These are phyloP conservation scores for Metschnikowia kunwiensis DNA, from an alignment of 805 yeast genomes.

Conservation along the genomic window DNA sequence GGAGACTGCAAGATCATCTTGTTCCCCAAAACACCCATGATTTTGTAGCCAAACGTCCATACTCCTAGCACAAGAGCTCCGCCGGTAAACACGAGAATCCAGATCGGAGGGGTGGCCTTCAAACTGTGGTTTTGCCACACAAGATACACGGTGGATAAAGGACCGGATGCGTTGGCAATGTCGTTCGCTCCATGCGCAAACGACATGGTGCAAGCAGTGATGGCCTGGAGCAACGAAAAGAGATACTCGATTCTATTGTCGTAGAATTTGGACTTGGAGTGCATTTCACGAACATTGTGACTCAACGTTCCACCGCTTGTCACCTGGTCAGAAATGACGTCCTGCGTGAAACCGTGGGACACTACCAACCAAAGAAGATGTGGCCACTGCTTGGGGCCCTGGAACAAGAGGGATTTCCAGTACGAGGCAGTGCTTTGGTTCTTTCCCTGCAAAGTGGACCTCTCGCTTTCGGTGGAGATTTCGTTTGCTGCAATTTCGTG, in stretches of 20 bases:
- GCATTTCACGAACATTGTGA: slow-evolving; percentile 49
- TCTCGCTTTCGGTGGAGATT: background rate
- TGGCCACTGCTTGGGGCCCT: slow-evolving; percentile 56
- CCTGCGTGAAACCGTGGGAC: slow-evolving; percentile 62
- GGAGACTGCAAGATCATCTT: slow-evolving; percentile 74
- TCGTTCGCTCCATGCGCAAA: slow-evolving; percentile 83
- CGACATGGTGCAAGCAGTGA: slow-evolving; percentile 77
- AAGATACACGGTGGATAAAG: slow-evolving; percentile 61
- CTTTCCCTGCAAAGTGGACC: slow-evolving; percentile 22
- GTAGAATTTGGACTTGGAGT: slow-evolving; percentile 58
- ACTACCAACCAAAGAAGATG: slow-evolving; percentile 45
- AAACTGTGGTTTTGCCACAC: slow-evolving; percentile 55
- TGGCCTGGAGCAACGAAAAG: slow-evolving; percentile 63
- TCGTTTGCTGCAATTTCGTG: slow-evolving; percentile 12
- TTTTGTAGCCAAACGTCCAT: slow-evolving; percentile 70
- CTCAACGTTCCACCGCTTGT: slow-evolving; percentile 37
- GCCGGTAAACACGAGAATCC: slow-evolving; percentile 71
- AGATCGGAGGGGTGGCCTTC: slow-evolving; percentile 61
- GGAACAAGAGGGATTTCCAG: slow-evolving; percentile 41
- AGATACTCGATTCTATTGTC: slow-evolving; percentile 68
- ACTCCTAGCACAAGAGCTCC: slow-evolving; percentile 62
- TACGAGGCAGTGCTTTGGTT: slow-evolving; percentile 35
- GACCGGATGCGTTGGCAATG: slow-evolving; percentile 76
- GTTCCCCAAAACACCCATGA: slow-evolving; percentile 71
- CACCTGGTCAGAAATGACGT: slow-evolving; percentile 53